Evolutionary conservation across 371 early-diverging fungal species (phyloP).

Genomic region (Mortierella sp.): DNA sequence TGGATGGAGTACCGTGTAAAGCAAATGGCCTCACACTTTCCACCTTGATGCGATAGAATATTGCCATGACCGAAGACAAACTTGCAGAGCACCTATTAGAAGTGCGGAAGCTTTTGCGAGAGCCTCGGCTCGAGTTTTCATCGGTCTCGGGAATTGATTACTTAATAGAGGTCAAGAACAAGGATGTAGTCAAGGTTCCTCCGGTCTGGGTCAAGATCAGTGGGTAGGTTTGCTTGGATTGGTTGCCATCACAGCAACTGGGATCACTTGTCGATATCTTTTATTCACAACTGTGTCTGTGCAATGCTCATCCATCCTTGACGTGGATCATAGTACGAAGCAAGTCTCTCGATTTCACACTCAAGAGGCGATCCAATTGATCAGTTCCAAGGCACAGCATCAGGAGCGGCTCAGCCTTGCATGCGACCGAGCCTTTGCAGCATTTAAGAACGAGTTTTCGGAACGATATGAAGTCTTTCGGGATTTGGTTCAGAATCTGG

Average conservation of each 20-base stretch:
- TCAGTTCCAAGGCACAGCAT: slow-evolving; percentile 78
- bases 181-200: slow-evolving; percentile 67
- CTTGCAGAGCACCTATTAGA: slow-evolving; percentile 59
- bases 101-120: slow-evolving; percentile 55
- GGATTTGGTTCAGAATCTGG: slow-evolving; percentile 68
- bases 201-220: slow-evolving; percentile 81
- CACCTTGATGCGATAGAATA: slow-evolving; percentile 45
- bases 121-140: slow-evolving; percentile 61
- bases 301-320: too few relatives aligned
- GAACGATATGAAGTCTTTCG: slow-evolving; percentile 73
- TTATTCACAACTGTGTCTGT: not conserved
- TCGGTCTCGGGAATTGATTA: slow-evolving; percentile 75
- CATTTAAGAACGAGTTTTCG: slow-evolving; percentile 68
- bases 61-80: slow-evolving; percentile 61
- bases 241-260: not conserved
- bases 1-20: not conserved
- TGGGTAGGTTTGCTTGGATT: slow-evolving; percentile 39
- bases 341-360: slow-evolving; percentile 87
- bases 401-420: slow-evolving; percentile 74
- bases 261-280: not conserved
- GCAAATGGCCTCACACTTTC: not conserved
- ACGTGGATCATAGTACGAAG: slow-evolving; percentile 67
- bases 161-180: slow-evolving; percentile 73
- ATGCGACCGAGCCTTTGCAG: slow-evolving; percentile 67
- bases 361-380: slow-evolving; percentile 66